These are phyloP conservation scores for Nicotiana sylvestris DNA, from an alignment of 257 asterid genomes.

Conservation along the genomic window DNA sequence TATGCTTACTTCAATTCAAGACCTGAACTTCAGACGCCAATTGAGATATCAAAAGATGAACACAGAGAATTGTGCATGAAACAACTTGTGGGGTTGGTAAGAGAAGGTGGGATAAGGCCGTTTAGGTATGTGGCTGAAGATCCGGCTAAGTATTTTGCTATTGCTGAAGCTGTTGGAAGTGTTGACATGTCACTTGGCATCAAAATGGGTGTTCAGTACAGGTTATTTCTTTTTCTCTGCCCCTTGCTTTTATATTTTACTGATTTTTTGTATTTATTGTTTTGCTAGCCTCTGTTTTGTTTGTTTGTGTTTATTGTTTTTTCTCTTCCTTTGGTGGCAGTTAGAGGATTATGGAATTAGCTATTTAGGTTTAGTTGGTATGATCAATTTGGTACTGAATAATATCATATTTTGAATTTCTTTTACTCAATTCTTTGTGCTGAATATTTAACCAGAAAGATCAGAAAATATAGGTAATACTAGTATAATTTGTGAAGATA, in stretches of 20 bases:
- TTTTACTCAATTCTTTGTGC: neutral
- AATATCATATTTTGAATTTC: neutral
- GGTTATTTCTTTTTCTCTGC: slow-evolving; percentile 36
- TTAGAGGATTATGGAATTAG: neutral
- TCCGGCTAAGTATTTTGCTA: slow-evolving; percentile 84
- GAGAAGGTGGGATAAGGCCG: slow-evolving; percentile 82
- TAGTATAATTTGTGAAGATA: neutral
- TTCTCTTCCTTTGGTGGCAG: neutral
- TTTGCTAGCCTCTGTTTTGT: neutral
- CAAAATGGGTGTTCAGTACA: slow-evolving; percentile 94
- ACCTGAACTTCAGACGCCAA: slow-evolving; percentile 89
- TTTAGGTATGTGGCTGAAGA: slow-evolving; percentile 64
- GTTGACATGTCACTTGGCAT: slow-evolving; percentile 92
- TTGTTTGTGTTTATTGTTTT: neutral
- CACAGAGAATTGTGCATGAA: slow-evolving; percentile 87
- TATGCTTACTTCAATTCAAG: slow-evolving; percentile 78
- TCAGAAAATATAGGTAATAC: neutral
- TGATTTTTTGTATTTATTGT: neutral
- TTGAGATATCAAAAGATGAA: slow-evolving; percentile 81
- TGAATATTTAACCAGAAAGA: neutral
- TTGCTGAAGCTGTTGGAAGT: slow-evolving; percentile 89
- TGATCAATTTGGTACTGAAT: neutral
- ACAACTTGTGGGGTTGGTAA: slow-evolving; percentile 76
- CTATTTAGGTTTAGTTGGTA: neutral
- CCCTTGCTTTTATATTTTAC: neutral